Base-by-base conservation (phyloP, 345 rosid genomes). In the Raphanus raphanistrum region DNA sequence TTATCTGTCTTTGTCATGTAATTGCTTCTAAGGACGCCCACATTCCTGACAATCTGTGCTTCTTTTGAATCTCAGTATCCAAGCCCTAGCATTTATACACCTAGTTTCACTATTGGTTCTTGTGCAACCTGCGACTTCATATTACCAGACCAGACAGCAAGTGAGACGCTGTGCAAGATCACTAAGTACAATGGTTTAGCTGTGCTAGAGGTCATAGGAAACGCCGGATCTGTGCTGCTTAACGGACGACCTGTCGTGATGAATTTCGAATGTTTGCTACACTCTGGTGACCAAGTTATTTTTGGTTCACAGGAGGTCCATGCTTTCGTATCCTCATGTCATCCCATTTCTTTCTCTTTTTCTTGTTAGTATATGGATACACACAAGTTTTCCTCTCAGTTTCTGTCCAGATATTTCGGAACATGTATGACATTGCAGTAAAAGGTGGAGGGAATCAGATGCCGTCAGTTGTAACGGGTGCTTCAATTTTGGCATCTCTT, bases 281-380 rank as follows among this genome's bases (percentile, higher is more conserved):
- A 80, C 68, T 88, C 97, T 0, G 97, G 98, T 36, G 98, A 94
- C 73, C 96, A 94, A 77, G 77, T 94, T 45, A 82, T 85, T 59
- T 90, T 94, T 67, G 93, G 97, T 76, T 31, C 70, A n/a, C n/a
- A n/a, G n/a, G n/a, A n/a, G n/a, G n/a, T n/a, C 82, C 88, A 89
- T 84, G 90, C 94, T 72, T 94, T 88, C 74, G 98, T 94, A 94
- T 94, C 97, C 96, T 88, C 75, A 61, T 75, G 50, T 75, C 61
- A n/a, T 13, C 61, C 43, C 59, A 67, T 16, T 28, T 12, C 12
- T 10, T 27, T 60, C n/a, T 0, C 13, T 3, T 38, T 7, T 66
- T 54, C 52, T 45, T 45, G 5, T 17, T 43, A 1, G 6, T 52
- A 7, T 38, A 70, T 29, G 61, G 72, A 62, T 66, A 48, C 63